Evolutionary conservation across 352 stramenopile genomes (phyloP).

Genomic region (Aphanomyces stellatus): DNA sequence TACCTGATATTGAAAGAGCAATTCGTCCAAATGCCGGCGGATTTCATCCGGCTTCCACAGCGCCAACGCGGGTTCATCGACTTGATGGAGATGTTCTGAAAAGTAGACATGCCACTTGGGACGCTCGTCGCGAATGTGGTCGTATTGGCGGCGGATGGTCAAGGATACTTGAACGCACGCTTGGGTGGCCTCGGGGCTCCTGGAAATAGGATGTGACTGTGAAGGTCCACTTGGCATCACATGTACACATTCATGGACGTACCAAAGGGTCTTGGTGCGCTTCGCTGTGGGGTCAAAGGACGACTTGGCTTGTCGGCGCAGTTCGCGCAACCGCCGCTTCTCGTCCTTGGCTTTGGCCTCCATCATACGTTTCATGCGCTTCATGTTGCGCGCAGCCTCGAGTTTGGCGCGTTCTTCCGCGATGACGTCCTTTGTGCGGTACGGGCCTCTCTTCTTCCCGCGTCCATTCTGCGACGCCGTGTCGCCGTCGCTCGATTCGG

Average conservation of each 20-base stretch:
- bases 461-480: background rate
- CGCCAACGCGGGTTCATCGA: background rate
- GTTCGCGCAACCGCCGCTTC: constrained; percentile 2
- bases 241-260: background rate
- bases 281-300: background rate
- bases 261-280: background rate
- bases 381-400: constrained; percentile 2
- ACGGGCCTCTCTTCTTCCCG: background rate
- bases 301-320: constrained; percentile 1
- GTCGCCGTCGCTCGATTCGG: constrained; percentile 1
- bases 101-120: background rate
- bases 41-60: constrained; percentile 10
- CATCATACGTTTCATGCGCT: constrained; percentile 10
- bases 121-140: background rate
- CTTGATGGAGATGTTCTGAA: background rate
- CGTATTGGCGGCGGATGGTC: background rate
- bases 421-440: background rate
- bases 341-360: constrained; percentile 1
- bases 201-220: background rate
- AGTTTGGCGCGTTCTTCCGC: constrained; percentile 3
- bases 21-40: constrained; percentile 2
- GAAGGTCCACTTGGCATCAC: background rate
- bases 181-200: constrained; percentile 3
- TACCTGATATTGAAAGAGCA: constrained; percentile 9
- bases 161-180: constrained; percentile 5